phyloP scores from a whole-genome alignment of 164 flowering plant species.

The Chimonanthus praecox region DNA sequence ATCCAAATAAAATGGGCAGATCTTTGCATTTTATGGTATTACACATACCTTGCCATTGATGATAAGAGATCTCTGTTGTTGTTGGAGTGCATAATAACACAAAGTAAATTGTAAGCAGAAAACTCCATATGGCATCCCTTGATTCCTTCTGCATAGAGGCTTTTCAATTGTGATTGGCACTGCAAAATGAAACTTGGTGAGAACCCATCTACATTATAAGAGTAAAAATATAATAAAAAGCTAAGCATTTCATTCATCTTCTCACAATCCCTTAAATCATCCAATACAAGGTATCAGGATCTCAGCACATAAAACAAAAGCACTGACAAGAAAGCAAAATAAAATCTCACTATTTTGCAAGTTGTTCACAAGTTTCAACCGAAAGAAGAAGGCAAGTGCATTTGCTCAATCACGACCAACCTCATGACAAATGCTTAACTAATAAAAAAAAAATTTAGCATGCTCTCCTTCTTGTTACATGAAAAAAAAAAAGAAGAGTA shows the following conservation, averaged over 20 bases:
- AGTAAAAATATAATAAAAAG: background rate
- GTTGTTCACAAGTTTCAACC: background rate
- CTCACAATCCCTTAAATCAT: background rate
- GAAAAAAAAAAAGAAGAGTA: too few species aligned
- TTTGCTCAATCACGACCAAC: background rate
- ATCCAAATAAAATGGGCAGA: too few species aligned
- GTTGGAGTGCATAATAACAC: constrained; percentile 80
- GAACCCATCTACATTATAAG: background rate
- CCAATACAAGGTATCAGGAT: too few species aligned
- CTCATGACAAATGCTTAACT: too few species aligned
- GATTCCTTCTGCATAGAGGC: constrained; percentile 90
- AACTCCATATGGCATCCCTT: constrained; percentile 85
- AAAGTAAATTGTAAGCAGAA: constrained; percentile 85
- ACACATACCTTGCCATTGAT: constrained; percentile 79
- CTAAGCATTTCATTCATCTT: background rate
- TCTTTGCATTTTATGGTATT: background rate
- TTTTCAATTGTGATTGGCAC: constrained; percentile 91
- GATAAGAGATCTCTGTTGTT: constrained; percentile 81
- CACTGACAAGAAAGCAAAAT: background rate
- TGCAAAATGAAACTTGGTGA: constrained; percentile 25
- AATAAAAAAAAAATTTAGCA: too few species aligned
- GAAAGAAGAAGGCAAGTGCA: background rate
- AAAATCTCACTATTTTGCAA: background rate
- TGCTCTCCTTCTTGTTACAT: too few species aligned
- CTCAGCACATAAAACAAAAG: too few species aligned